Conservation (phyloP, 805 yeast genomes). For the Komagataella populi region DNA sequence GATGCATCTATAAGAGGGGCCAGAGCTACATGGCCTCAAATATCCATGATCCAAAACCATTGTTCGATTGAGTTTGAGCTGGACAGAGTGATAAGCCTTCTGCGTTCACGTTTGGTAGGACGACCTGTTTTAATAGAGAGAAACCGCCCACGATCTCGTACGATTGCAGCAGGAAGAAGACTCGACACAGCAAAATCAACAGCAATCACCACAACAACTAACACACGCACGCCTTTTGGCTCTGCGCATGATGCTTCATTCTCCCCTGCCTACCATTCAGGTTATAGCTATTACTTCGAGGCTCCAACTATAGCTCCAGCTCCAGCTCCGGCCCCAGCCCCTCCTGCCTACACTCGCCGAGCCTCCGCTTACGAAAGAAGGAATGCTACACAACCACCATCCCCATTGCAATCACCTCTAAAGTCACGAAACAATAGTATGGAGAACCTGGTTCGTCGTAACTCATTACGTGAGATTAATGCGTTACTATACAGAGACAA, state of each 20-base stretch:
- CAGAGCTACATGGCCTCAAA: constrained; percentile 86
- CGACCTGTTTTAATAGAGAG: neutral
- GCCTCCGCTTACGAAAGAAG: neutral
- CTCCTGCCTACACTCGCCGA: neutral
- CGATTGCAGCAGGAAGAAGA: neutral
- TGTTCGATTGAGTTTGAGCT: constrained; percentile 82
- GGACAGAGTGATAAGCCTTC: constrained; percentile 49
- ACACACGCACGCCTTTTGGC: neutral
- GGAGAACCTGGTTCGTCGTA: neutral
- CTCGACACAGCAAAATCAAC: neutral
- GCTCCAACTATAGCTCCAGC: neutral
- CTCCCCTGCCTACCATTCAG: neutral
- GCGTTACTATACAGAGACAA: neutral
- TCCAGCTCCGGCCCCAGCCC: neutral
- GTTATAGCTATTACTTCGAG: neutral
- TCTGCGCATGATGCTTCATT: neutral
- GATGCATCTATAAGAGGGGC: constrained; percentile 74
- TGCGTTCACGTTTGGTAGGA: neutral
- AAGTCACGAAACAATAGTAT: neutral
- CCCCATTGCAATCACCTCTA: neutral
- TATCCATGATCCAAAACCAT: constrained; percentile 76
- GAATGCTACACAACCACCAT: neutral
- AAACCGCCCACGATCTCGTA: neutral
- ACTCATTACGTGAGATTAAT: neutral
- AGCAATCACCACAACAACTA: neutral